phyloP scores from a whole-genome alignment of 257 asterid species.

The Asclepias syriaca region DNA sequence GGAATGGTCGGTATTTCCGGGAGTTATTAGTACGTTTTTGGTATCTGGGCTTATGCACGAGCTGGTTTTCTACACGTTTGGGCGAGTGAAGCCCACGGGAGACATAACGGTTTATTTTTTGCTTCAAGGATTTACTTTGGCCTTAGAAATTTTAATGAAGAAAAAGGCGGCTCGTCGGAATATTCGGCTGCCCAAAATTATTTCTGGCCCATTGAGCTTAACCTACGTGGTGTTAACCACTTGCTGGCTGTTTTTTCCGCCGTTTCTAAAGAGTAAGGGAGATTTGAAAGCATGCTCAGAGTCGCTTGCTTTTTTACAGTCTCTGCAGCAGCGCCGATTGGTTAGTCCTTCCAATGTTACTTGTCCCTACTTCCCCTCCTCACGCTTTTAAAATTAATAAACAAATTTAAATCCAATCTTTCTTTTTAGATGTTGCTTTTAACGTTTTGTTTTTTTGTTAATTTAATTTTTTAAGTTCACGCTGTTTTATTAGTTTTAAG shows the following conservation, averaged over 20 bases:
- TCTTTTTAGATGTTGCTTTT: too few relatives aligned
- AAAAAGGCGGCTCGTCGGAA: slow-evolving; percentile 13
- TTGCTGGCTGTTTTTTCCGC: slow-evolving; percentile 56
- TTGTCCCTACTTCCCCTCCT: slow-evolving; percentile 35
- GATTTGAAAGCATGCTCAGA: slow-evolving; percentile 53
- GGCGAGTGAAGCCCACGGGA: slow-evolving; percentile 41
- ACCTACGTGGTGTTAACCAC: slow-evolving; percentile 34
- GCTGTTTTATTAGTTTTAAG: too few relatives aligned
- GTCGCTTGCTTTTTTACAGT: slow-evolving; percentile 47
- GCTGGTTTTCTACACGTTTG: slow-evolving; percentile 41
- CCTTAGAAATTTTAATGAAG: slow-evolving; percentile 32
- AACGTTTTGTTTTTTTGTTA: too few relatives aligned
- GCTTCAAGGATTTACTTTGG: slow-evolving; percentile 37
- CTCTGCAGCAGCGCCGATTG: slow-evolving; percentile 28
- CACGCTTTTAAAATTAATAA: too few relatives aligned
- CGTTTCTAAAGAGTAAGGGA: slow-evolving; percentile 30
- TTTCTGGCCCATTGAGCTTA: slow-evolving; percentile 35
- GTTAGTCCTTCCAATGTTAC: slow-evolving; percentile 34
- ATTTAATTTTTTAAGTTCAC: too few relatives aligned
- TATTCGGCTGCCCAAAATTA: slow-evolving; percentile 20
- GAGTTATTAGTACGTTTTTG: slow-evolving; percentile 33
- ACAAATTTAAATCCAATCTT: too few relatives aligned
- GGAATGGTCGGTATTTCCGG: slow-evolving; percentile 25
- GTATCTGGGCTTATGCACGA: slow-evolving; percentile 72
- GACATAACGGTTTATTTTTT: slow-evolving; percentile 36